Conservation (phyloP, 2,329 filamentous ascomycete genomes). For the Xylaria sp. region DNA sequence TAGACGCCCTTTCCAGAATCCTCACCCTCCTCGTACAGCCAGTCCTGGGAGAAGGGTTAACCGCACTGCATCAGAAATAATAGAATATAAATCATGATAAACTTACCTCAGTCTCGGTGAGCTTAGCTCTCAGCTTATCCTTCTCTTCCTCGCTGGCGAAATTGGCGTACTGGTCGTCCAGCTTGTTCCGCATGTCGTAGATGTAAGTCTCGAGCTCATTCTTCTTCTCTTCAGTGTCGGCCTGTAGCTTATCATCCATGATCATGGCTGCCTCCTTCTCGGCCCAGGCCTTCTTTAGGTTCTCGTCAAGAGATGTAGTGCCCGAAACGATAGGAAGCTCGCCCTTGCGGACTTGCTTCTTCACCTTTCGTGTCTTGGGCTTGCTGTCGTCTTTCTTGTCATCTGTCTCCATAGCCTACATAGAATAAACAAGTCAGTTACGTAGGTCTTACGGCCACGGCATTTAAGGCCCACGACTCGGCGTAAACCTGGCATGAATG, state of each 20-base stretch:
- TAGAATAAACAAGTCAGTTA: constrained; percentile 23
- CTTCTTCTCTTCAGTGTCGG: constrained; percentile 99
- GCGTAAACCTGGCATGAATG: not conserved
- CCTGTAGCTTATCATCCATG: constrained; percentile 98
- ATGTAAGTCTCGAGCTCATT: constrained; percentile 98
- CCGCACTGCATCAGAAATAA: not conserved
- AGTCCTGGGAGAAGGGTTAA: constrained; percentile 71
- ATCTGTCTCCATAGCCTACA: constrained; percentile 89
- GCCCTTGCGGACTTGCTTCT: constrained; percentile 99
- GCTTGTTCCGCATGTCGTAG: constrained; percentile 95
- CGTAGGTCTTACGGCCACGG: not conserved
- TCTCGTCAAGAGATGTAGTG: constrained; percentile 77
- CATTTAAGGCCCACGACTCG: not conserved
- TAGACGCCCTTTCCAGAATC: constrained; percentile 94
- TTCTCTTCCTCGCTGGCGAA: constrained; percentile 94
- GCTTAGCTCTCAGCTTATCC: constrained; percentile 80
- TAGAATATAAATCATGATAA: not conserved
- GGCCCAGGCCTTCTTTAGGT: constrained; percentile 67
- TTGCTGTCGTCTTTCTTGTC: constrained; percentile 66
- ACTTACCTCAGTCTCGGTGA: constrained; percentile 84
- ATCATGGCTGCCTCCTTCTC: constrained; percentile 92
- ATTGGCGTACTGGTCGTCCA: constrained; percentile 88
- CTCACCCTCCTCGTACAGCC: constrained; percentile 97
- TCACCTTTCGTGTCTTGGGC: constrained; percentile 91
- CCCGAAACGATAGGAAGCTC: constrained; percentile 87